A percentile compares a stretch with the other conserved stretches of the same genome.
phyloP scores from a whole-genome alignment of 2,329 filamentous ascomycete genomes.

The Aspergillus fischeri region DNA sequence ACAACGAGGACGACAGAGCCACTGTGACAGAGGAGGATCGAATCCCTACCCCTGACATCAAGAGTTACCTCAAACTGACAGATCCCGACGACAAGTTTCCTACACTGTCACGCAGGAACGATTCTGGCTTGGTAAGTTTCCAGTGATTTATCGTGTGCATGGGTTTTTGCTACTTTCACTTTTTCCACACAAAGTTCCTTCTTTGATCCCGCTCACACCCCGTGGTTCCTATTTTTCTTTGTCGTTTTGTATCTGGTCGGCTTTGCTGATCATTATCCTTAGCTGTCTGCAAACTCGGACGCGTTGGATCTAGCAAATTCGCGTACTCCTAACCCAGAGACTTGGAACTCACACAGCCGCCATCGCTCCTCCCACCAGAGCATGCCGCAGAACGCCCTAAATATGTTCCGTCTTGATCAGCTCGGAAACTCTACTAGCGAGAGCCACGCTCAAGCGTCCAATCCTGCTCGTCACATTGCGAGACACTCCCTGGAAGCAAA shows the following conservation, averaged over 20 bases:
- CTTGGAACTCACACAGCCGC: conserved; percentile 62
- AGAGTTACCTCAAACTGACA: conserved; percentile 66
- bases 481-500: conserved; percentile 46
- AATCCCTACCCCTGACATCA: conserved; percentile 60
- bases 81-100: conserved; percentile 82
- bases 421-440: conserved; percentile 29
- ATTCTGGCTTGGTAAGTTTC: conserved; percentile 52
- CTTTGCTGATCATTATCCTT: conserved; percentile 41
- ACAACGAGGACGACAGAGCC: conserved; percentile 67
- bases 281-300: conserved; percentile 77
- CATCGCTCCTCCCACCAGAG: conserved; percentile 63
- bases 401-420: conserved; percentile 38
- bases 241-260: background rate
- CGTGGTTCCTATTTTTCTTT: background rate
- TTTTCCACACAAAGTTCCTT: background rate
- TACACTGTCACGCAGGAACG: conserved; percentile 53
- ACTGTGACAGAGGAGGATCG: conserved; percentile 44
- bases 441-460: conserved; percentile 18
- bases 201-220: background rate
- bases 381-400: conserved; percentile 52
- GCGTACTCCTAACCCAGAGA: conserved; percentile 62
- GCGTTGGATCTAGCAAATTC: conserved; percentile 74
- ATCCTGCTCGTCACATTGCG: conserved; percentile 35
- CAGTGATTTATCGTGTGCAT: background rate
- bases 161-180: background rate